Evolutionary conservation across 495 filamentous ascomycete genomes (phyloP), one percentile per base, ranked within the genome.

Genomic region (Wilcoxina mikolae): DNA sequence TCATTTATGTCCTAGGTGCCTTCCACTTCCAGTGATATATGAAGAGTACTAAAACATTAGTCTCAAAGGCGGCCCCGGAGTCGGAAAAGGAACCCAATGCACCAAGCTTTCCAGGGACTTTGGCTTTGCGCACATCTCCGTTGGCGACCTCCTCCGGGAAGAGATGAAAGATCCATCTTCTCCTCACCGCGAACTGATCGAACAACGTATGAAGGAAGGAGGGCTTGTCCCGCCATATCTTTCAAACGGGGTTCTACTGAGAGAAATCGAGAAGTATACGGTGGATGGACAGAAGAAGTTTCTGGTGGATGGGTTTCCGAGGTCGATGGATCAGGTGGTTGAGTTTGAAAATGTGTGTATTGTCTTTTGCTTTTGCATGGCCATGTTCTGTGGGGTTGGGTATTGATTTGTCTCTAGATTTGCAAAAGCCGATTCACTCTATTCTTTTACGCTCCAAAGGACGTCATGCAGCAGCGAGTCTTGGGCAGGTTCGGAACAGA

Each of bases 311-410:
- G 83, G 90, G 0, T 98, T 98, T 74, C 91, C 91, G 23, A 80
- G 91, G 47, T 87, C 96, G 71, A 84, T 96, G 69, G 90, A 95
- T 74, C 91, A 98, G 76, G 91, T 91, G 3, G 62, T 84, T 44
- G 84, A 84, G 70, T 98, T 98, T 62, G 91, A 98, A 73, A 75
- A 83, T 65, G 78, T 81, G n/a, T n/a, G n/a, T n/a, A n/a, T n/a
- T n/a, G n/a, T n/a, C n/a, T n/a, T n/a, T n/a, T n/a, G n/a, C n/a
- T n/a, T n/a, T n/a, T n/a, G n/a, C n/a, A n/a, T n/a, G n/a, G n/a
- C n/a, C n/a, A n/a, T n/a, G n/a, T n/a, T n/a, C n/a, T n/a, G n/a
- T n/a, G n/a, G n/a, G n/a, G n/a, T n/a, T n/a, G n/a, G n/a, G n/a
- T n/a, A n/a, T n/a, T n/a, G n/a, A n/a, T n/a, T n/a, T n/a, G n/a